Percentiles rank a stretch among this genome's conserved stretches.
These are phyloP conservation scores for Trichoderma harzianum DNA, from an alignment of 2,329 filamentous ascomycete species.

Conservation along the genomic window DNA sequence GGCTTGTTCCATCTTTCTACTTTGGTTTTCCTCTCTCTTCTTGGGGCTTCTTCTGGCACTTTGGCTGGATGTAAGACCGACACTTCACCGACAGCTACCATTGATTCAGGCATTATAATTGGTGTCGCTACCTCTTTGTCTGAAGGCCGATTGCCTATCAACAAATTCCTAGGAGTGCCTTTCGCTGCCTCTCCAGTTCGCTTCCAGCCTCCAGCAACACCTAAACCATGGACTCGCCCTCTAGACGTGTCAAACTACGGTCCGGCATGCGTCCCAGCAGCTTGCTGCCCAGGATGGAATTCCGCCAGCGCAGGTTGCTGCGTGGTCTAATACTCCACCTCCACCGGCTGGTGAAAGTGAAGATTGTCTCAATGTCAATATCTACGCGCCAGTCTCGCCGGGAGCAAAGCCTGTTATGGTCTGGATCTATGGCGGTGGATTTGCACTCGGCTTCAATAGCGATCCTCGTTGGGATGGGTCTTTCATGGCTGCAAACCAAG, in stretches of 20 bases:
- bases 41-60: neutral
- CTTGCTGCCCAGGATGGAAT: neutral
- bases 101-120: neutral
- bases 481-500: neutral
- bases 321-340: neutral
- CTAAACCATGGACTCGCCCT: neutral
- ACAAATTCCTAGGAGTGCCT: neutral
- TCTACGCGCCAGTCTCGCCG: neutral
- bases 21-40: neutral
- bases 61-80: neutral
- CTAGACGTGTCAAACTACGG: neutral
- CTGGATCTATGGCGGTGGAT: neutral
- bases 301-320: neutral
- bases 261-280: neutral
- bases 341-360: neutral
- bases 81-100: neutral
- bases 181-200: neutral
- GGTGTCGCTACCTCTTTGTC: neutral
- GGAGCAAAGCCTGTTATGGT: neutral
- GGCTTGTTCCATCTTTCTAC: neutral
- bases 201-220: neutral
- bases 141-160: neutral
- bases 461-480: neutral
- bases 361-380: neutral
- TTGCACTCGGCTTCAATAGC: neutral